Conservation (phyloP, 805 yeast species). For the Metschnikowia corniflorae region DNA sequence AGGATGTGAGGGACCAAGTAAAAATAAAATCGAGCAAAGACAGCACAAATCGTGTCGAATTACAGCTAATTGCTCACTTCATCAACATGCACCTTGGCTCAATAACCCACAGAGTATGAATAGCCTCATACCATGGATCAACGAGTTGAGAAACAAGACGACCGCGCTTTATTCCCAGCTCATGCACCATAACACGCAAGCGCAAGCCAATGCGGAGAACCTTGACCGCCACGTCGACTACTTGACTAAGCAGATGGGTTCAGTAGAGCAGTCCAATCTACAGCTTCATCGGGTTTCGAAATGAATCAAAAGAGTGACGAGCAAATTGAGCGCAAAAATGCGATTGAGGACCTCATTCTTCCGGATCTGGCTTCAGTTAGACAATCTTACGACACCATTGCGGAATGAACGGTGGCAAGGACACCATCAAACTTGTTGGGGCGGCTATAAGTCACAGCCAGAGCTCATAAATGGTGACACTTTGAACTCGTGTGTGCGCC, state of each 20-base stretch:
- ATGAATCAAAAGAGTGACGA: constrained; percentile 21
- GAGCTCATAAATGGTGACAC: constrained; percentile 34
- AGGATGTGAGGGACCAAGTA: constrained; percentile 18
- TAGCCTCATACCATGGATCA: constrained; percentile 10
- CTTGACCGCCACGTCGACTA: constrained; percentile 30
- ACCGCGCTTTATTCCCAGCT: constrained; percentile 31
- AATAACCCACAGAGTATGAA: constrained; percentile 14
- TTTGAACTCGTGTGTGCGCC: constrained; percentile 33
- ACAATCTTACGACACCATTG: constrained; percentile 60
- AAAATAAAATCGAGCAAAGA: constrained; percentile 7
- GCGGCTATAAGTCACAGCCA: constrained; percentile 36
- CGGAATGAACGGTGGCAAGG: constrained; percentile 70
- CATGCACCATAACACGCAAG: constrained; percentile 33
- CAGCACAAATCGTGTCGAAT: not conserved
- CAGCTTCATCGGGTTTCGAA: constrained; percentile 23
- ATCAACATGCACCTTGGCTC: constrained; percentile 17
- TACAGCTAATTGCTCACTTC: constrained; percentile 13
- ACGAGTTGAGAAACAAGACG: constrained; percentile 19
- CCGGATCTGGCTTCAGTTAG: constrained; percentile 40
- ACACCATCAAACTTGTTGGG: constrained; percentile 58
- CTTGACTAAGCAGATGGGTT: constrained; percentile 24
- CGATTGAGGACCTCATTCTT: constrained; percentile 34
- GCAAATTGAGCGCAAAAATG: constrained; percentile 18
- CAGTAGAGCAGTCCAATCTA: constrained; percentile 23
- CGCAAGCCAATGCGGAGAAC: constrained; percentile 31